Base-by-base conservation (phyloP, 768 basidiomycete species). In the Collybiopsis luxurians region DNA sequence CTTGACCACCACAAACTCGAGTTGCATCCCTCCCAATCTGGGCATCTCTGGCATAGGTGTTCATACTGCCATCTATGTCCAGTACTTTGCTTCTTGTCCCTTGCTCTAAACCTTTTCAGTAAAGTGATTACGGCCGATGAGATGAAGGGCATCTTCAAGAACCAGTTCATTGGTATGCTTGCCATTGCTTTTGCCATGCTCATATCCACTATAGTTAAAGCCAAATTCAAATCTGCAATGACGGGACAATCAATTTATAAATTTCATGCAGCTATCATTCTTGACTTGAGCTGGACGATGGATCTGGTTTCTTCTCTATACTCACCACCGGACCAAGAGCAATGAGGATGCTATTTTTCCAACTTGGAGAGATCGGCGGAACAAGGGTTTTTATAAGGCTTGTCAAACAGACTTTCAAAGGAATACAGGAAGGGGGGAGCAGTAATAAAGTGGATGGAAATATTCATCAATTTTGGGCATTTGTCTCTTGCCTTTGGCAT, bases 161-260 rank as follows among this genome's bases (percentile, higher is more conserved):
- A n/a, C n/a, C n/a, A n/a, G n/a, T n/a, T n/a, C n/a, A n/a, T n/a
- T n/a, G n/a, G n/a, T n/a, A n/a, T n/a, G n/a, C n/a, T n/a, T n/a
- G n/a, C n/a, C n/a, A n/a, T n/a, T n/a, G n/a, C n/a, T n/a, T 54
- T 56, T 38, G 61, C 55, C n/a, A 24, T 61, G 4, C 53, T 61
- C 15, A 31, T 61, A 23, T 61, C 61, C 12, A 48, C 61, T 3
- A 13, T 53, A 2, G 34, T 61, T n/a, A 39, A 61, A 51, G 59
- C 54, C 2, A 4, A 2, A 4, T 2, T 17, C 19, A 13, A 44
- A 11, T 34, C 31, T 6, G 13, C 31, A 13, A 13, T 34, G 13
- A 34, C 31, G 13, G 31, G 31, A 34, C 31, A n/a, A 17, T 10
- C 11, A n/a, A 12, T 61, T 15, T 30, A 34, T 26, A 44, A 31